Evolutionary conservation across 2,329 filamentous ascomycete species (phyloP), one percentile per base, ranked within the genome.

Genomic region (Ascosphaera pollenicola): DNA sequence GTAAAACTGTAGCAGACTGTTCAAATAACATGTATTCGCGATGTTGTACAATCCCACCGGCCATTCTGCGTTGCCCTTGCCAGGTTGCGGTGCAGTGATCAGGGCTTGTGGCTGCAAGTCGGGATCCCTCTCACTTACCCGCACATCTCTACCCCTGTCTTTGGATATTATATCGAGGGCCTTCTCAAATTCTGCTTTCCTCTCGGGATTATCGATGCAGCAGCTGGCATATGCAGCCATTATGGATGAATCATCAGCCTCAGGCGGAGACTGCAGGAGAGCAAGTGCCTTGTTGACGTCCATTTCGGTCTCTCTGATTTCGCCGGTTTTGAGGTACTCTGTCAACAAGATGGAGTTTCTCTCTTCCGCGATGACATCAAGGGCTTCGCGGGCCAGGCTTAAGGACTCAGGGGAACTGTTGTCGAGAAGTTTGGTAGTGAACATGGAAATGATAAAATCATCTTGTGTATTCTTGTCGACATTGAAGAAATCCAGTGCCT

Each of bases 11-110:
- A 98, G 65, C 37, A 98, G 69, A 58, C 87, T 95, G 62, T 98
- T 98, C 40, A 98, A 67, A 51, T 98, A 98, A 55, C 89, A 98
- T 0, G 91, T 98, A 51, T 98, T 98, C 42, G 89, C 85, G 41
- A 95, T 92, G 48, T 95, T 98, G 45, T 75, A 70, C 4, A 95
- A 67, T 0, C 89, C 89, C 17, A 92, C 80, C 0, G 89, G 89
- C 55, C 81, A 74, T 70, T 63, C 36, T 59, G 21, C 21, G 21
- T 10, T 5, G 21, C 21, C 4, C n/a, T 5, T 4, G 10, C 21
- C 21, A 24, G 21, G 21, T 10, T 24, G 21, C 10, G 21, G 21
- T 10, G 21, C 21, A 5, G 21, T 24, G 10, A 5, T 31, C 55
- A 51, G 3, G 43, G 43, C 13, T 44, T 48, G 30, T 51, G 47